These are phyloP conservation scores for Abrus pulchellus DNA, from an alignment of 306 rosid species.

Conservation along the genomic window DNA sequence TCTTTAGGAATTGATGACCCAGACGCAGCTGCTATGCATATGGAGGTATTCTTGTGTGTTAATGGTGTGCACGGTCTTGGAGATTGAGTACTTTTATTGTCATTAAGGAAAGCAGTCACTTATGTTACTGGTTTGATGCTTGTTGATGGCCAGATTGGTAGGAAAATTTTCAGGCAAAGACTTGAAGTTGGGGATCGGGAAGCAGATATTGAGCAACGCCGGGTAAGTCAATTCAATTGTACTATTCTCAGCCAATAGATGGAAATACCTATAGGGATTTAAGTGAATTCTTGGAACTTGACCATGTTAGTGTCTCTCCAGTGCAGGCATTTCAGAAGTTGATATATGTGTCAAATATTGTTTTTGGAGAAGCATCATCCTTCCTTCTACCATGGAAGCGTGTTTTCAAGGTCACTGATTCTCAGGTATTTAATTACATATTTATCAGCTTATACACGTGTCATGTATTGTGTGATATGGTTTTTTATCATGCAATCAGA, in stretches of 20 bases:
- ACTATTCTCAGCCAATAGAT: not conserved
- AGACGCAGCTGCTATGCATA: constrained; percentile 96
- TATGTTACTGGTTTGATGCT: constrained; percentile 48
- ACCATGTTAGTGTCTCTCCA: constrained; percentile 75
- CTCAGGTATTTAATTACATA: constrained; percentile 74
- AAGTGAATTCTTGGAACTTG: constrained; percentile 68
- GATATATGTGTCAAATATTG: constrained; percentile 92
- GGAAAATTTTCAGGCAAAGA: constrained; percentile 87
- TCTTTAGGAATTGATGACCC: constrained; percentile 96
- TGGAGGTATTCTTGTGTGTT: constrained; percentile 72
- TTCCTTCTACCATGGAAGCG: constrained; percentile 99
- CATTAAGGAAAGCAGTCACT: constrained; percentile 17
- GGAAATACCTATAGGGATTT: constrained; percentile 25
- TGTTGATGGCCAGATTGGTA: constrained; percentile 73
- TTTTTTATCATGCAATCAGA: not conserved
- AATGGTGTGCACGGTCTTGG: not conserved
- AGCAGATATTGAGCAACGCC: constrained; percentile 82
- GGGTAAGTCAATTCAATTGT: constrained; percentile 69
- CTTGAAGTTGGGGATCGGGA: constrained; percentile 96
- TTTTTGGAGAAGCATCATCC: constrained; percentile 92
- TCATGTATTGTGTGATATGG: too few relatives aligned
- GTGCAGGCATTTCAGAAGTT: constrained; percentile 99
- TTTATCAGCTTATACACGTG: not conserved
- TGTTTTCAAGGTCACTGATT: constrained; percentile 86
- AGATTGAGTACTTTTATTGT: constrained; percentile 33